Evolutionary conservation across 1,139 yeast species (phyloP).

Genomic region (Saccharomyces pastorianus): DNA sequence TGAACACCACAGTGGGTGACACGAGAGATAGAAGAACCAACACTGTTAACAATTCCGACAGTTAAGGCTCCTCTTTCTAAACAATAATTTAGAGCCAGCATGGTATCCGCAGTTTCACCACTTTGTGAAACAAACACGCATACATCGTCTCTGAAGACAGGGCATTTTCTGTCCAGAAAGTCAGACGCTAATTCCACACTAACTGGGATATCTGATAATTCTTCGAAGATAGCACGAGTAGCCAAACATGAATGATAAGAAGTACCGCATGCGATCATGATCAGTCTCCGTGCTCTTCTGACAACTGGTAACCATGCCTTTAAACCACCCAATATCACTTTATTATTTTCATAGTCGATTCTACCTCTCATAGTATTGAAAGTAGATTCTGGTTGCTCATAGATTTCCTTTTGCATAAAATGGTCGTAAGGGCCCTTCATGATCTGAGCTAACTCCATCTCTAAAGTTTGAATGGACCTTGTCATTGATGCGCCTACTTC

Average conservation of each 20-base stretch:
- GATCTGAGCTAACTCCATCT: slow-evolving; percentile 93
- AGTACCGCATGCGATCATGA: slow-evolving; percentile 99
- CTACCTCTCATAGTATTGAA: slow-evolving; percentile 99
- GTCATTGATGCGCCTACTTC: slow-evolving; percentile 87
- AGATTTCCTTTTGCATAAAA: slow-evolving; percentile 98
- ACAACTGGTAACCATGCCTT: slow-evolving; percentile 78
- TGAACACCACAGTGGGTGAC: slow-evolving; percentile 98
- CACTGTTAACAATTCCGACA: slow-evolving; percentile 90
- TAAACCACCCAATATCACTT: slow-evolving; percentile 84
- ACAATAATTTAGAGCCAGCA: slow-evolving; percentile 92
- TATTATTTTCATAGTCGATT: slow-evolving; percentile 75
- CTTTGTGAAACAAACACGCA: slow-evolving; percentile 97
- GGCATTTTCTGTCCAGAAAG: slow-evolving; percentile 88
- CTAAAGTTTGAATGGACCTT: slow-evolving; percentile 92
- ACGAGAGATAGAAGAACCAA: slow-evolving; percentile 93
- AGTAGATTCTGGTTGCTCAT: slow-evolving; percentile 97
- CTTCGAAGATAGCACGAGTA: slow-evolving; percentile 92
- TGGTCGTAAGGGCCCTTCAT: slow-evolving; percentile 96
- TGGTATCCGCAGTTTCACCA: slow-evolving; percentile 99
- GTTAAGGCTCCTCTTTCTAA: slow-evolving; percentile 95
- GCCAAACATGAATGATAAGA: slow-evolving; percentile 98
- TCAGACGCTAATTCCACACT: slow-evolving; percentile 96
- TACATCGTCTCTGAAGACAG: slow-evolving; percentile 96
- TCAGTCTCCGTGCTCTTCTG: slow-evolving; percentile 89
- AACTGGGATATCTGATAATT: slow-evolving; percentile 92